Evolutionary conservation across 345 rosid species (phyloP).

Genomic region (Dimocarpus longan): DNA sequence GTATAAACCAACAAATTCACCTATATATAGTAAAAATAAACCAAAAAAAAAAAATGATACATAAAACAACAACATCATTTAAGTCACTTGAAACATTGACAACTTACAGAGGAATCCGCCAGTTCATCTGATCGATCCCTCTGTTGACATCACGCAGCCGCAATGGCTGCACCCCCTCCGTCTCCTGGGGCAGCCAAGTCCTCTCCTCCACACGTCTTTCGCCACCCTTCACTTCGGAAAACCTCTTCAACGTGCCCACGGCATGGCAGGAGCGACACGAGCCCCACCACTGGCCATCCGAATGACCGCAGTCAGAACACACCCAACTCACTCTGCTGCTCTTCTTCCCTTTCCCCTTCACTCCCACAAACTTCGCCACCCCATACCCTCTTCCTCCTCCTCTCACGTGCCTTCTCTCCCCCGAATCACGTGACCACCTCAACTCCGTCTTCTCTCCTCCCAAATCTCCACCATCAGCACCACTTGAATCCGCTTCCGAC

Average conservation of each 20-base stretch:
- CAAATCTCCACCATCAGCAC: slow-evolving; percentile 18
- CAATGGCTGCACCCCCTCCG: slow-evolving; percentile 47
- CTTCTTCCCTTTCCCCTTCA: slow-evolving; percentile 56
- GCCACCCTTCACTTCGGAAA: slow-evolving; percentile 32
- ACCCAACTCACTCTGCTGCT: slow-evolving; percentile 54
- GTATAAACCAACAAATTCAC: not conserved
- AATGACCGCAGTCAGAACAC: slow-evolving; percentile 68
- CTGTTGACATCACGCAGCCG: slow-evolving; percentile 60
- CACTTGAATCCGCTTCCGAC: slow-evolving; percentile 2
- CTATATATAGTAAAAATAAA: not conserved
- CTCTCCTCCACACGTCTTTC: slow-evolving; percentile 33
- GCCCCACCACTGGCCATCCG: slow-evolving; percentile 97
- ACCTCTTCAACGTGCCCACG: slow-evolving; percentile 65
- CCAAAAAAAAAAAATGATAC: not conserved
- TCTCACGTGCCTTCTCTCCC: slow-evolving; percentile 14
- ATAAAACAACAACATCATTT: not conserved
- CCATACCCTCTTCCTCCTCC: slow-evolving; percentile 28
- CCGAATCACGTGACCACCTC: slow-evolving; percentile 12
- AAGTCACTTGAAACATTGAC: not conserved
- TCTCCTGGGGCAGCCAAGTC: slow-evolving; percentile 68
- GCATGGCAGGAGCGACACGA: slow-evolving; percentile 54
- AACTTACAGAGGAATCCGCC: slow-evolving; percentile 78
- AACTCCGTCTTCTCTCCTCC: slow-evolving; percentile 21
- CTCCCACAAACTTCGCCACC: slow-evolving; percentile 30
- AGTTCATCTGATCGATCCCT: slow-evolving; percentile 56